Evolutionary conservation across 2,329 filamentous ascomycete genomes (phyloP).

Genomic region (Xylariales sp.): DNA sequence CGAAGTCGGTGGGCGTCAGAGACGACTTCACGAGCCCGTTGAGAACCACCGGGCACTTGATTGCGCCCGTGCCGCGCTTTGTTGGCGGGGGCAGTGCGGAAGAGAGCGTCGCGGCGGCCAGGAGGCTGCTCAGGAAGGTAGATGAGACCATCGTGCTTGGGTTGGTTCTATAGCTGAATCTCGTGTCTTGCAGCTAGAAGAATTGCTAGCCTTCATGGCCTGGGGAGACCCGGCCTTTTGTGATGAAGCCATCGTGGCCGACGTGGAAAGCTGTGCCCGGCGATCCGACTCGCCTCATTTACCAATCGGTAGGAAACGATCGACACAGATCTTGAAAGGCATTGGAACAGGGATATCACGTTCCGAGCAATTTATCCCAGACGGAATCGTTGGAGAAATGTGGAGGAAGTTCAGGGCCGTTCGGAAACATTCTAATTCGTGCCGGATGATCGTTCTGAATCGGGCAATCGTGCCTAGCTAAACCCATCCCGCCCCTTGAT

Average conservation of each 20-base stretch:
- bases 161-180: not conserved
- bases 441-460: slow-evolving; percentile 34
- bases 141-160: slow-evolving; percentile 41
- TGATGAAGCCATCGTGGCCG: slow-evolving; percentile 27
- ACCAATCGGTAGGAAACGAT: not conserved
- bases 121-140: slow-evolving; percentile 39
- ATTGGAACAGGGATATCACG: slow-evolving; percentile 39
- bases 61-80: slow-evolving; percentile 43
- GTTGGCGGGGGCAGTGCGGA: slow-evolving; percentile 37
- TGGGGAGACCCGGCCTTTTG: slow-evolving; percentile 23
- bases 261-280: slow-evolving; percentile 16
- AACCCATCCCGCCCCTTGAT: slow-evolving; percentile 22
- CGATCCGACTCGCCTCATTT: slow-evolving; percentile 18
- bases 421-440: slow-evolving; percentile 39
- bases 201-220: not conserved
- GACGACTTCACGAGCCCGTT: slow-evolving; percentile 45
- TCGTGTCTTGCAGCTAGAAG: not conserved
- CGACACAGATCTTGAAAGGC: not conserved
- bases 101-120: slow-evolving; percentile 36
- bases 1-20: slow-evolving; percentile 46
- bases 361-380: slow-evolving; percentile 44
- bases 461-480: slow-evolving; percentile 40
- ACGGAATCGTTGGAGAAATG: slow-evolving; percentile 37
- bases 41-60: slow-evolving; percentile 47
- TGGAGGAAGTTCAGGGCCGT: slow-evolving; percentile 37